These are phyloP conservation scores for Fusarium secorum DNA, from an alignment of 2,329 filamentous ascomycete genomes.

Conservation along the genomic window DNA sequence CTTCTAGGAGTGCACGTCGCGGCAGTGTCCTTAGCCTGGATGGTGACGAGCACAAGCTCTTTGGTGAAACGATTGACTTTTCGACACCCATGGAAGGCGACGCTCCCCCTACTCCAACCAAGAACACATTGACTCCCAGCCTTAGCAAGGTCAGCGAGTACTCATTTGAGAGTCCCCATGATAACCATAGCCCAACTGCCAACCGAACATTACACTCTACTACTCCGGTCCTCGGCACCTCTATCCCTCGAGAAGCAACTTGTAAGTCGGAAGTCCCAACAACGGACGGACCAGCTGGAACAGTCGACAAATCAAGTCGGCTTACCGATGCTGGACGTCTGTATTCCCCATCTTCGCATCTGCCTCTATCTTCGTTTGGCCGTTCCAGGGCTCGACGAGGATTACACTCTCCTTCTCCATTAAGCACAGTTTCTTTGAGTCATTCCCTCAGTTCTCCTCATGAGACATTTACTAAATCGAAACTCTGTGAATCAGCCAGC, in stretches of 20 bases:
- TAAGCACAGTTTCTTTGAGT: slow-evolving; percentile 40
- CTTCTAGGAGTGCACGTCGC: slow-evolving; percentile 55
- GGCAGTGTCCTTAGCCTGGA: slow-evolving; percentile 84
- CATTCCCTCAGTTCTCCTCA: slow-evolving; percentile 43
- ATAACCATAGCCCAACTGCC: slow-evolving; percentile 51
- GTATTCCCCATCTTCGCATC: slow-evolving; percentile 44
- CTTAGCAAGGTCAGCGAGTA: slow-evolving; percentile 50
- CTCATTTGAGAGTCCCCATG: slow-evolving; percentile 50
- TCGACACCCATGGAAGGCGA: slow-evolving; percentile 58
- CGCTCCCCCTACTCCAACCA: slow-evolving; percentile 93
- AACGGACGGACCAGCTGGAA: slow-evolving; percentile 19
- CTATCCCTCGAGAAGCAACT: slow-evolving; percentile 49
- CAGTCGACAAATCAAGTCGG: slow-evolving; percentile 20
- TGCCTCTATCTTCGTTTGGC: slow-evolving; percentile 51
- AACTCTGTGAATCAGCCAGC: slow-evolving; percentile 63
- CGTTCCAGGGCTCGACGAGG: slow-evolving; percentile 43
- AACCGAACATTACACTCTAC: slow-evolving; percentile 54
- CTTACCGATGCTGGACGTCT: slow-evolving; percentile 45
- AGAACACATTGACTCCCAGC: slow-evolving; percentile 63
- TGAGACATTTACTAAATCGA: slow-evolving; percentile 61
- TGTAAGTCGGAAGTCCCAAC: slow-evolving; percentile 54
- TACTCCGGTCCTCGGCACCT: slow-evolving; percentile 52
- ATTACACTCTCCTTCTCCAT: slow-evolving; percentile 48
- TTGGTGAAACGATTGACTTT: slow-evolving; percentile 44
- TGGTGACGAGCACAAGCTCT: slow-evolving; percentile 71